Evolutionary conservation across 139 green algal species (phyloP).

Genomic region (Chlorella sp.): DNA sequence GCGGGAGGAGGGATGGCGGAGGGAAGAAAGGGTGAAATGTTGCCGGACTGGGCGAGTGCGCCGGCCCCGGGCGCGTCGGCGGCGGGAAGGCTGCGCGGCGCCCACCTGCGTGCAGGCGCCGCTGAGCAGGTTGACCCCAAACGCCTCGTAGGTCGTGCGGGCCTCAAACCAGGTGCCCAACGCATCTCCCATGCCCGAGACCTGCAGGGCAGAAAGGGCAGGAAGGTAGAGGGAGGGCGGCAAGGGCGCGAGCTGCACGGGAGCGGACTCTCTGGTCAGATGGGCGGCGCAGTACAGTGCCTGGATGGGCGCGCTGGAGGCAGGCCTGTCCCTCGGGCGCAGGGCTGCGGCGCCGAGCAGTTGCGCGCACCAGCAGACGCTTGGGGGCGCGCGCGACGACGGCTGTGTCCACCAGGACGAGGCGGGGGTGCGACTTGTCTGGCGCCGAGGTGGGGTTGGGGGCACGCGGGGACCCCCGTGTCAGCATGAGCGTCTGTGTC

Average conservation of each 20-base stretch:
- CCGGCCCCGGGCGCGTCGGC: too few relatives aligned
- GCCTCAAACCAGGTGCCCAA: slow-evolving; percentile 38
- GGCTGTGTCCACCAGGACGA: slow-evolving; percentile 37
- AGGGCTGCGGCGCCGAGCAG: too few relatives aligned
- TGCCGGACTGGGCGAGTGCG: background rate
- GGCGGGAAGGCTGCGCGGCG: slow-evolving; percentile 10
- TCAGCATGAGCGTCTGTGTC: too few relatives aligned
- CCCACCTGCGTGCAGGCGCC: slow-evolving; percentile 15
- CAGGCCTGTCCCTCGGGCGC: too few relatives aligned
- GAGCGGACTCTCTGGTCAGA: too few relatives aligned
- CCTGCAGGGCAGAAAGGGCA: too few relatives aligned
- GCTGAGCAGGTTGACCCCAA: slow-evolving; percentile 19
- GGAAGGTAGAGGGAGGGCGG: too few relatives aligned
- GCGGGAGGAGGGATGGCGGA: background rate
- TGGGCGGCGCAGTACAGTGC: too few relatives aligned
- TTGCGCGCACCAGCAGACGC: slow-evolving; percentile 18
- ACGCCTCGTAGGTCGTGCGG: slow-evolving; percentile 21
- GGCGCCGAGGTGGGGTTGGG: too few relatives aligned
- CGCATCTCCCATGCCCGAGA: slow-evolving; percentile 26
- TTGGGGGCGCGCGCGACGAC: slow-evolving; percentile 16
- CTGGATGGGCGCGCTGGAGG: too few relatives aligned
- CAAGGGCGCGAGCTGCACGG: too few relatives aligned
- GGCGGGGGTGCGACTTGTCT: slow-evolving; percentile 22
- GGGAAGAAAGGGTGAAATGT: background rate
- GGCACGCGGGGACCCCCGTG: too few relatives aligned